Evolutionary conservation across 768 basidiomycete genomes (phyloP), one percentile per base, ranked within the genome.

Genomic region (Tulasnella sp.): DNA sequence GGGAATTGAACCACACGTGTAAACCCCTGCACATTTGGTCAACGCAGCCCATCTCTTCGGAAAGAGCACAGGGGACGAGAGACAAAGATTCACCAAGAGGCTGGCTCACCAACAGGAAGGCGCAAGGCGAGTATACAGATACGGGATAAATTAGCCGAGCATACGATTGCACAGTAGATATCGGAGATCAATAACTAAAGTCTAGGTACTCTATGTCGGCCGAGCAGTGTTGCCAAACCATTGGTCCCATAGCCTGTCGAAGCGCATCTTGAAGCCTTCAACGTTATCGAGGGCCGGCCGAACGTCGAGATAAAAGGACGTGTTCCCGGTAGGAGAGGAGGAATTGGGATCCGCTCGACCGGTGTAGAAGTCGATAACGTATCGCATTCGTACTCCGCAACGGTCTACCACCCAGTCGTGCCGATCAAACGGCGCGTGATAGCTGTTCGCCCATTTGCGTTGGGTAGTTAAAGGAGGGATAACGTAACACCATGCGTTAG

Each of bases 291-390:
- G 79, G 8, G 97, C 96, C 1, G 97, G 97, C 52, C 97, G 86
- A 19, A 91, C 94, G 76, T 99, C 97, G 32, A 99, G 86, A 80
- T 89, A 96, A 81, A 99, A 98, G 0, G 94, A 92, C 16, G 92
- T 80, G 71, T 86, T 85, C 72, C 82, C 83, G 29, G 83, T 79
- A 1, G 83, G 77, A 12, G 86, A 76, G 70, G 73, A 75, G 75
- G 66, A 42, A 14, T 80, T 82, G 32, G 82, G 77, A 62, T 79
- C 82, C 42, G 59, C 40, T 39, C 87, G 87, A 19, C 96, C 96
- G 3, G 92, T 91, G 82, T 99, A 99, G 81, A 98, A 99, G 81
- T 99, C 97, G 77, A 99, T 97, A 73, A 99, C 88, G 82, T 99
- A 99, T 67, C 96, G 89, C 78, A 94, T 84, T 72, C 87, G 88